Evolutionary conservation across 129 eudicot species (phyloP).

Genomic region (Ambrosia trifida): DNA sequence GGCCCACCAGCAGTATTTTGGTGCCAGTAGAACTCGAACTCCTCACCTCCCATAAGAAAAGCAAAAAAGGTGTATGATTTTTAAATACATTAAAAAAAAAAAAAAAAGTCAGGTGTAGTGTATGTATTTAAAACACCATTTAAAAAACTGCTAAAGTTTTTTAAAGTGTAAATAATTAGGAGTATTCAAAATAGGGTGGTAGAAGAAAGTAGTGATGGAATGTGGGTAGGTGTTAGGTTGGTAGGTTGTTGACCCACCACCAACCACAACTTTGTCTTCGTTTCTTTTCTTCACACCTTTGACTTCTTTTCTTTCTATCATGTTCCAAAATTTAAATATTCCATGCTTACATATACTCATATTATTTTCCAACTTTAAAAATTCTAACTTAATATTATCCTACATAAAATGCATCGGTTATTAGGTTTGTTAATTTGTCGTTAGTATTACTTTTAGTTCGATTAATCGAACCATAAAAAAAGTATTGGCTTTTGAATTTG

Average conservation of each 20-base stretch:
- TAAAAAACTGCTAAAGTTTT: not conserved
- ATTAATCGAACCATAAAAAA: not conserved
- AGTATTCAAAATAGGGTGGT: not conserved
- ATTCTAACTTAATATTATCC: not conserved
- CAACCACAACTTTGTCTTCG: conserved; percentile 29
- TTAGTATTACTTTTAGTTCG: not conserved
- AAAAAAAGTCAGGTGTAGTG: not conserved
- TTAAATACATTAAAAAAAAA: too few relatives aligned
- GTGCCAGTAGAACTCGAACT: too few relatives aligned
- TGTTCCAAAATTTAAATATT: not conserved
- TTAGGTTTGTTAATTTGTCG: not conserved
- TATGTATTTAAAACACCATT: not conserved
- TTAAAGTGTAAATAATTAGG: not conserved
- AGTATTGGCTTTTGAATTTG: not conserved
- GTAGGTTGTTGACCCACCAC: conserved; percentile 45
- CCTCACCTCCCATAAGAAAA: too few relatives aligned
- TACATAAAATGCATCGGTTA: not conserved
- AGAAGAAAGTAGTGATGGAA: conserved; percentile 14
- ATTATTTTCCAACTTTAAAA: not conserved
- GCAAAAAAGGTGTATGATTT: too few relatives aligned
- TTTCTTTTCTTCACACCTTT: conserved; percentile 26
- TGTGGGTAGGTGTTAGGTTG: conserved; percentile 34
- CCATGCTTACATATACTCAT: not conserved
- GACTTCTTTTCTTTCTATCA: conserved; percentile 22
- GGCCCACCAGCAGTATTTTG: too few relatives aligned